phyloP scores from a whole-genome alignment of 164 flowering plant genomes.

The Umbilicus rupestris region DNA sequence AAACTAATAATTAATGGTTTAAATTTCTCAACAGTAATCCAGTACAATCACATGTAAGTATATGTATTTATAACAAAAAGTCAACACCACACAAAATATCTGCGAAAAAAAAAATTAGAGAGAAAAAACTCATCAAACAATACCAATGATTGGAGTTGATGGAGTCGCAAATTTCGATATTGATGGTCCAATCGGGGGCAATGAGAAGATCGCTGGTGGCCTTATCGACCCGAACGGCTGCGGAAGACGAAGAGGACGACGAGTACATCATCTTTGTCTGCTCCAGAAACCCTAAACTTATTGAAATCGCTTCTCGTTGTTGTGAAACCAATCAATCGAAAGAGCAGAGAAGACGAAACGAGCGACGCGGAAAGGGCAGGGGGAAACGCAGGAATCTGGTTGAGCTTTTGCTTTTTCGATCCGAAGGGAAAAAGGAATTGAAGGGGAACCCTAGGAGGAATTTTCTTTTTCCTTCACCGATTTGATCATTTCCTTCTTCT shows the following conservation, averaged over 20 bases:
- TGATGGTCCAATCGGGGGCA: conserved; percentile 94
- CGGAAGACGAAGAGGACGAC: conserved; percentile 41
- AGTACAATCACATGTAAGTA: neutral
- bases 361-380: too few species aligned
- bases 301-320: too few species aligned
- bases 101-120: neutral
- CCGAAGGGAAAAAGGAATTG: too few species aligned
- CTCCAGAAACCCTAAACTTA: neutral
- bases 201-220: conserved; percentile 93
- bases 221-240: conserved; percentile 74
- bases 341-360: too few species aligned
- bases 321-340: too few species aligned
- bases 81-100: neutral
- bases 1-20: too few species aligned
- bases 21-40: neutral
- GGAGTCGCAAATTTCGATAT: conserved; percentile 86
- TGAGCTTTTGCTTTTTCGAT: too few species aligned
- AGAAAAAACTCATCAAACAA: neutral
- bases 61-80: neutral
- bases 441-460: too few species aligned
- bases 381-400: too few species aligned
- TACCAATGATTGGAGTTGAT: conserved; percentile 75
- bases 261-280: conserved; percentile 6
- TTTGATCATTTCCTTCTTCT: too few species aligned
- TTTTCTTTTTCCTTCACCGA: too few species aligned